Percentiles rank a stretch among this genome's conserved stretches.
Conservation (phyloP, 1,284 basidiomycete species). For the Hypsizygus ulmarius region DNA sequence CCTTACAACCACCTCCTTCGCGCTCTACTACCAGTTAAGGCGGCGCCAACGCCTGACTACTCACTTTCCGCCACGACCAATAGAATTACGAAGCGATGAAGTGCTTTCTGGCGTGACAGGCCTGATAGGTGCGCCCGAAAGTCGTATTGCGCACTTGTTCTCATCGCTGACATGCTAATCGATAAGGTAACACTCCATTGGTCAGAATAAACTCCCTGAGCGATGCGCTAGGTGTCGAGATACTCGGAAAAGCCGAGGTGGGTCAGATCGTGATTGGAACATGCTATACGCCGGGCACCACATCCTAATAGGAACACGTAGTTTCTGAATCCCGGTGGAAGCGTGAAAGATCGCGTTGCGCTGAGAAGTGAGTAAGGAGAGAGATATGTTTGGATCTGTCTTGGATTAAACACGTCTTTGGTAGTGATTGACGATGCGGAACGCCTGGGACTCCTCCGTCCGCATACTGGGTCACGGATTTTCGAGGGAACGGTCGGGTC, state of each 20-base stretch:
- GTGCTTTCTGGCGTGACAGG: conserved; percentile 75
- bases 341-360: conserved; percentile 96
- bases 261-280: not conserved
- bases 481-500: conserved; percentile 98
- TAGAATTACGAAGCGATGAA: conserved; percentile 75
- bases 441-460: conserved; percentile 75
- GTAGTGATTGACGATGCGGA: conserved; percentile 96
- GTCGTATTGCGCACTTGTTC: conserved; percentile 1
- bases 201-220: conserved; percentile 91
- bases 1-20: conserved; percentile 58
- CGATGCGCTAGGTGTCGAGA: conserved; percentile 88
- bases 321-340: conserved; percentile 96
- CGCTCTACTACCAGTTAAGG: conserved; percentile 45
- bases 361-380: conserved; percentile 65
- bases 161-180: not conserved
- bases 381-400: not conserved
- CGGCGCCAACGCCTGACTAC: conserved; percentile 38
- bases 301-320: conserved; percentile 29
- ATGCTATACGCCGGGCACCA: too few species aligned
- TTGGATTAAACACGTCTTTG: conserved; percentile 4
- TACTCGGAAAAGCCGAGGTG: conserved; percentile 94
- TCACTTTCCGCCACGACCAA: conserved; percentile 56
- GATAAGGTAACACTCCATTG: conserved; percentile 88
- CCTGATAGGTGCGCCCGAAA: conserved; percentile 73
- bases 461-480: conserved; percentile 88